Evolutionary conservation across 176 grass and related monocot species (phyloP), one percentile per base, ranked within the genome.

Genomic region (Echinochloa phyllopogon): DNA sequence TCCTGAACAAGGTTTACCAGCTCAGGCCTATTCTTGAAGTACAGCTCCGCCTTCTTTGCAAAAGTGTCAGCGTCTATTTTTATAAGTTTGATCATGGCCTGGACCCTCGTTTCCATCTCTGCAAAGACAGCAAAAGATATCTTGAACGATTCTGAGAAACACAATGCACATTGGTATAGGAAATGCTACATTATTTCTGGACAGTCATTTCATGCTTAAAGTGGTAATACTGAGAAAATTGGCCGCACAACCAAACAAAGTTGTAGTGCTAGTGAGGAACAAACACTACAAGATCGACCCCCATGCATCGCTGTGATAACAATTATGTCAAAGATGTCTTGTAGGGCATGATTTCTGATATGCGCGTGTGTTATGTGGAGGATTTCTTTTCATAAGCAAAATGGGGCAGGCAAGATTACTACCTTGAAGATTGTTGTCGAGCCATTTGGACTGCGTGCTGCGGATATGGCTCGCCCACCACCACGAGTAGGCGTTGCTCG

Each of bases 101-200:
- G 87, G 67, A 95, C 83, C 87, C 83, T 88, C 47, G 63, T 48
- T 74, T 98, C 96, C 91, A 92, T 95, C 14, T 98, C 91, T 93
- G 49, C 47, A 79, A 74, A 81, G 4, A 45, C 49, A 78, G 27
- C 38, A 25, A 53, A 21, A 72, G 24, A 50, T 29, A 33, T 17
- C 10, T 20, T 49, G 6, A 64, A 38, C 14, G 48, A 57, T 15
- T 61, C 4, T 9, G 17, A 86, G 1, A 18, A 72, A 48, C 5
- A 39, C 1, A 40, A 21, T 40, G 51, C 2, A 0, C n/a, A n/a
- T 18, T 73, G 20, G 11, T 69, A 53, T 42, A 55, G 16, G 20
- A 47, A 50, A 73, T 55, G 55, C 24, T 80, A 39, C 6, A 60
- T 4, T 10, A 49, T 49, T 33, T 38, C 18, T 55, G 60, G 18